phyloP scores from a whole-genome alignment of 768 basidiomycete species.

The Brasilioporus rufonigricans region DNA sequence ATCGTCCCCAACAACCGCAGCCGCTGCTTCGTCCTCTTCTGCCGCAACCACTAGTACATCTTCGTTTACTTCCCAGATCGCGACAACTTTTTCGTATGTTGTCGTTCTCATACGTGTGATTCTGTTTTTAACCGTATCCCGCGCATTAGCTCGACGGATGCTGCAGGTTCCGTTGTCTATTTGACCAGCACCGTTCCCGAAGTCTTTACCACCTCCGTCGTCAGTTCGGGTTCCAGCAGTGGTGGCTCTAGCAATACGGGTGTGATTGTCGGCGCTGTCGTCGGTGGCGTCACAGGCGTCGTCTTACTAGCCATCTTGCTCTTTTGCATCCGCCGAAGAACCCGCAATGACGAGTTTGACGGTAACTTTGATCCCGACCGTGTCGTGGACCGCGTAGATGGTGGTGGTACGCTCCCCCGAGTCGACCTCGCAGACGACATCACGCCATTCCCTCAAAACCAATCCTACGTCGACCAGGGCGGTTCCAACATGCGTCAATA shows the following conservation, averaged over 20 bases:
- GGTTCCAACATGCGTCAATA: conserved; percentile 25
- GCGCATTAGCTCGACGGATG: conserved; percentile 20
- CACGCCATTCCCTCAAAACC: conserved; percentile 20
- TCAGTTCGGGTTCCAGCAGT: neutral
- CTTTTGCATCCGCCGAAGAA: conserved; percentile 28
- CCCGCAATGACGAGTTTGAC: conserved; percentile 41
- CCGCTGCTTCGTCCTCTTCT: neutral
- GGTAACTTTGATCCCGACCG: conserved; percentile 51
- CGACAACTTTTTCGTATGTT: conserved; percentile 20
- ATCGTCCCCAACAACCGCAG: neutral
- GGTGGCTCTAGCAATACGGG: conserved; percentile 25
- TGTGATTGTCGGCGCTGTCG: conserved; percentile 53
- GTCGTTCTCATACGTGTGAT: neutral
- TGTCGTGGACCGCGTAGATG: conserved; percentile 27
- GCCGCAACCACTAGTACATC: neutral
- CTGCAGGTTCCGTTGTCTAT: conserved; percentile 18
- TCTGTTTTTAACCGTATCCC: neutral
- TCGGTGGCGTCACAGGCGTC: conserved; percentile 42
- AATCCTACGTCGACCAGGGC: conserved; percentile 1
- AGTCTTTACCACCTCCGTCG: conserved; percentile 12
- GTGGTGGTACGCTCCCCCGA: conserved; percentile 25
- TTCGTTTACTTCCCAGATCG: conserved; percentile 17
- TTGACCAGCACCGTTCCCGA: conserved; percentile 20
- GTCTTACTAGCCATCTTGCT: conserved; percentile 26
- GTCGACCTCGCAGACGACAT: conserved; percentile 32